These are phyloP conservation scores for Ogataea haglerorum DNA, from an alignment of 805 yeast species.

Conservation along the genomic window DNA sequence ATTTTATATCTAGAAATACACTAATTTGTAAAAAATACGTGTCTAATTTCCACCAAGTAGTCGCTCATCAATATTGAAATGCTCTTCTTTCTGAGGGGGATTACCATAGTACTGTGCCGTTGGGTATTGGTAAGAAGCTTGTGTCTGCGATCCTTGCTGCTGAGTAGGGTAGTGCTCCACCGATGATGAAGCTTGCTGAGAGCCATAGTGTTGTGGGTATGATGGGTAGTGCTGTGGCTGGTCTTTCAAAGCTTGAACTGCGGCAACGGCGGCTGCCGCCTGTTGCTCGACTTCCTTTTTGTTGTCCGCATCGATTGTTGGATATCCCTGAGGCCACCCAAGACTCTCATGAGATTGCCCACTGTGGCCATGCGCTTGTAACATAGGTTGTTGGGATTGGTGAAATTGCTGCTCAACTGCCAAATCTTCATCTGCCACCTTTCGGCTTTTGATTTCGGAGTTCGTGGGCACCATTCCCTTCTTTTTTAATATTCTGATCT, in stretches of 20 bases:
- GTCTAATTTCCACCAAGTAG: slow-evolving; percentile 22
- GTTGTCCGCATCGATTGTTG: slow-evolving; percentile 20
- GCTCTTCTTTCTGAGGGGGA: slow-evolving; percentile 22
- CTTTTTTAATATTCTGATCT: slow-evolving; percentile 53
- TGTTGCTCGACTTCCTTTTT: slow-evolving; percentile 24
- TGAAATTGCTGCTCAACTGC: slow-evolving; percentile 14
- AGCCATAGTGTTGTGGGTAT: slow-evolving; percentile 10
- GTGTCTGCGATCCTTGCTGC: slow-evolving; percentile 10
- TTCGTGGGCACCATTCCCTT: slow-evolving; percentile 35
- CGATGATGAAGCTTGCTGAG: slow-evolving; percentile 11
- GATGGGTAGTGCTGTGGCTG: slow-evolving; percentile 12
- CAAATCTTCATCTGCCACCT: slow-evolving; percentile 24
- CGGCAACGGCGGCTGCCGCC: slow-evolving; percentile 28
- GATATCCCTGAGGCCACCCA: slow-evolving; percentile 23
- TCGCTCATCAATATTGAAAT: slow-evolving; percentile 29
- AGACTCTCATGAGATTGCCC: slow-evolving; percentile 20
- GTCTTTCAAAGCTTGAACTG: slow-evolving; percentile 26
- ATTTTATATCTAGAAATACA: slow-evolving; percentile 2
- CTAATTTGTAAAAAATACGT: background rate
- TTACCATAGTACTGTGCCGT: slow-evolving; percentile 8
- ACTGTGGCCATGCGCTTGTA: slow-evolving; percentile 11
- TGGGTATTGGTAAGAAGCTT: slow-evolving; percentile 12
- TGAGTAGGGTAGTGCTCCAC: slow-evolving; percentile 6
- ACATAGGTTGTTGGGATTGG: slow-evolving; percentile 13
- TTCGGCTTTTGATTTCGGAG: slow-evolving; percentile 26